phyloP scores from a whole-genome alignment of 257 asterid genomes.

The Coffea eugenioides region DNA sequence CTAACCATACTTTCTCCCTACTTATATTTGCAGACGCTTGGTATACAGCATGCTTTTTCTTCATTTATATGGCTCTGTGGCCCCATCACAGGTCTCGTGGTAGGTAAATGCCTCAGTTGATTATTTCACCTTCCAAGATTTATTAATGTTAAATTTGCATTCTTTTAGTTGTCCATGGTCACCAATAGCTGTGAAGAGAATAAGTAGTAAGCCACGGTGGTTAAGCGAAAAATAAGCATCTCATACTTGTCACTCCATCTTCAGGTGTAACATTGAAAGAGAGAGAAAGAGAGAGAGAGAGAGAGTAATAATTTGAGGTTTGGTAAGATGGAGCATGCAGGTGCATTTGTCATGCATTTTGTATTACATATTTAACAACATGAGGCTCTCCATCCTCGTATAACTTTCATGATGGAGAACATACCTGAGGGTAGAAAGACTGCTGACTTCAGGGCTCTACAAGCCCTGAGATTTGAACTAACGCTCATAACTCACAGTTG shows the following conservation, averaged over 20 bases:
- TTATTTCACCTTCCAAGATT: constrained; percentile 11
- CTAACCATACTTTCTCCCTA: constrained; percentile 26
- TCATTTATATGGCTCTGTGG: constrained; percentile 99
- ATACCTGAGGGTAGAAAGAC: neutral
- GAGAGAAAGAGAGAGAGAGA: neutral
- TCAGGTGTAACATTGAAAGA: neutral
- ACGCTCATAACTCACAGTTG: neutral
- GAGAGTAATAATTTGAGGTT: neutral
- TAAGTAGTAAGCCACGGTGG: neutral
- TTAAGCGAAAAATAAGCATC: neutral
- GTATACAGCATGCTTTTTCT: constrained; percentile 91
- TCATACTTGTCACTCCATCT: neutral
- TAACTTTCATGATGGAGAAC: neutral
- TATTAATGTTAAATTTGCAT: neutral
- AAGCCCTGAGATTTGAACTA: neutral
- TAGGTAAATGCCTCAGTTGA: constrained; percentile 31
- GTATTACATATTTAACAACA: neutral
- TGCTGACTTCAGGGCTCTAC: neutral
- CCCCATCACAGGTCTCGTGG: constrained; percentile 99
- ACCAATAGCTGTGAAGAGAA: neutral
- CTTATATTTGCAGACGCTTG: constrained; percentile 86
- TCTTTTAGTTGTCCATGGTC: neutral
- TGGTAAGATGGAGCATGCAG: neutral
- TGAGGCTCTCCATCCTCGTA: neutral
- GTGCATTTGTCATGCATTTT: neutral